phyloP scores from a whole-genome alignment of 768 basidiomycete genomes.

The Psilocybe subaeruginosa region DNA sequence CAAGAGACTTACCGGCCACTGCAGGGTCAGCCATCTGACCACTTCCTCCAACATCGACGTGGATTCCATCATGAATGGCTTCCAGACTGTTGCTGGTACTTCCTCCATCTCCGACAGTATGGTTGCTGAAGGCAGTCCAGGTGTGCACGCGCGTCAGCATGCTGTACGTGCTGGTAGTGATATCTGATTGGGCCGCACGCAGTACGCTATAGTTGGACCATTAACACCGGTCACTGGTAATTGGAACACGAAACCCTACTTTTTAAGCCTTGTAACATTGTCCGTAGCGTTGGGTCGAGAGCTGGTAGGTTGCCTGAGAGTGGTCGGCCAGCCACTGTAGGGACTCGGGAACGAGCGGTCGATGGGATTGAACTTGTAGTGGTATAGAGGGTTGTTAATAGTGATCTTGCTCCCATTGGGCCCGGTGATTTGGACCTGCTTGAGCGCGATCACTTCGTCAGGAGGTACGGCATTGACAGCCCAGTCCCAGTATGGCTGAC shows the following conservation, averaged over 20 bases:
- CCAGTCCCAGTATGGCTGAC: conserved; percentile 60
- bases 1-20: conserved; percentile 37
- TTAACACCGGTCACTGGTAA: not conserved
- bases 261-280: conserved; percentile 30
- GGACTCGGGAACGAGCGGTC: conserved; percentile 32
- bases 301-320: conserved; percentile 35
- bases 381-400: conserved; percentile 26
- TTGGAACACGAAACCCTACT: conserved; percentile 20
- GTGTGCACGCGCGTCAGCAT: conserved; percentile 38
- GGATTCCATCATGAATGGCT: conserved; percentile 50
- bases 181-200: conserved; percentile 22
- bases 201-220: conserved; percentile 3
- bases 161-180: conserved; percentile 36
- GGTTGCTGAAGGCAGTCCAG: conserved; percentile 53
- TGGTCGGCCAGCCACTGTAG: conserved; percentile 34
- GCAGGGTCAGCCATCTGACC: conserved; percentile 46
- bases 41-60: conserved; percentile 42
- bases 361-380: conserved; percentile 27
- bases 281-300: conserved; percentile 29
- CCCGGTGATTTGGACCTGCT: conserved; percentile 34
- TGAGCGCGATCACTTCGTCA: conserved; percentile 37
- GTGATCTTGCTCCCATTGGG: conserved; percentile 28
- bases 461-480: conserved; percentile 43
- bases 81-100: conserved; percentile 50
- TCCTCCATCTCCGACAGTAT: conserved; percentile 38